These are phyloP conservation scores for Omphalotus guepiniiformis DNA, from an alignment of 768 basidiomycete genomes.

Conservation along the genomic window DNA sequence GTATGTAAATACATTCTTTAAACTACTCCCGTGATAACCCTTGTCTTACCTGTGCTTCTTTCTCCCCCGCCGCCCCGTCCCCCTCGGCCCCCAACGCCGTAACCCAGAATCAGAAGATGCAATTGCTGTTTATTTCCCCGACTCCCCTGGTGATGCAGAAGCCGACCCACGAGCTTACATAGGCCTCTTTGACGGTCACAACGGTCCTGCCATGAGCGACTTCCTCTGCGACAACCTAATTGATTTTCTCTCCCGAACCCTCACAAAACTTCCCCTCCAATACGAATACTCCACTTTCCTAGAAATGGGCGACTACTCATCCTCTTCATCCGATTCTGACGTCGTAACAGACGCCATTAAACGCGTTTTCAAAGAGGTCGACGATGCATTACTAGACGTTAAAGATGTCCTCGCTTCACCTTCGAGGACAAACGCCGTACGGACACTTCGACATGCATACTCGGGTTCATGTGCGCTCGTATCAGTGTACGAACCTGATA, in stretches of 20 bases:
- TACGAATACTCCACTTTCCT: slow-evolving; percentile 2
- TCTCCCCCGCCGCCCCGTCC: too few species aligned
- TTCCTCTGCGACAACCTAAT: slow-evolving; percentile 30
- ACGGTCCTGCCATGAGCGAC: slow-evolving; percentile 27
- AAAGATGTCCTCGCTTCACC: slow-evolving; percentile 20
- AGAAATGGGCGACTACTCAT: slow-evolving; percentile 9
- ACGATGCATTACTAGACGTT: slow-evolving; percentile 37
- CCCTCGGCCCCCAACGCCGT: too few species aligned
- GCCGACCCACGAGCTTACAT: slow-evolving; percentile 17
- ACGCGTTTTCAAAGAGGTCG: slow-evolving; percentile 33
- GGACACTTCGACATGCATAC: slow-evolving; percentile 28
- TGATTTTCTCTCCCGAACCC: slow-evolving; percentile 15
- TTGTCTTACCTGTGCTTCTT: neutral
- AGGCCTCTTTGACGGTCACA: slow-evolving; percentile 28
- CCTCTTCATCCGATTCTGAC: slow-evolving; percentile 20
- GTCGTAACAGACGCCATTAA: slow-evolving; percentile 33
- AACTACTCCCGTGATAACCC: neutral
- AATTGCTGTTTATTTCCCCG: slow-evolving; percentile 2
- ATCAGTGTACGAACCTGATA: slow-evolving; percentile 38
- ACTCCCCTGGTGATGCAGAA: neutral
- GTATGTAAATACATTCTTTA: neutral
- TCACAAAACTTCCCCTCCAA: slow-evolving; percentile 21
- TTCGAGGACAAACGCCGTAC: slow-evolving; percentile 23
- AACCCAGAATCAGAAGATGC: slow-evolving; percentile 5
- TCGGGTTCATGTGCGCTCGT: slow-evolving; percentile 42